Percentiles rank a stretch among this genome's conserved stretches.
Evolutionary conservation across 495 filamentous ascomycete species (phyloP).

Genomic region (Hypoxylon intermedium): DNA sequence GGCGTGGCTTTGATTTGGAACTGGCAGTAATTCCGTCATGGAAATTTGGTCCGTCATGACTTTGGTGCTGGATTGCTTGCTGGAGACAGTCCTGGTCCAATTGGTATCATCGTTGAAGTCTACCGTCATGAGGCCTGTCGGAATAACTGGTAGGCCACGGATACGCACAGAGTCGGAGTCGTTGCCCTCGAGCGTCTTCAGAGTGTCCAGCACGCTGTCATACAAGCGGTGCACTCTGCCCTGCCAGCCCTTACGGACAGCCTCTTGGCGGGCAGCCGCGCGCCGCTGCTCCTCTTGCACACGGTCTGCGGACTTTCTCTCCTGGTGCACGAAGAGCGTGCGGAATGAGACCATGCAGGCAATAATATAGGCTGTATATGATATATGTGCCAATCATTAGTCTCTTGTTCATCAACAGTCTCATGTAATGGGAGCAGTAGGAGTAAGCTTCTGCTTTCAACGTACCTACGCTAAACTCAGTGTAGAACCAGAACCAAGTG

Average conservation of each 20-base stretch:
- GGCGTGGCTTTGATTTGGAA: neutral
- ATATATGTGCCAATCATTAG: neutral
- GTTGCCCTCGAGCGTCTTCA: slow-evolving; percentile 11
- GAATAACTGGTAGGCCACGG: neutral
- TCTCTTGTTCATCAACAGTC: neutral
- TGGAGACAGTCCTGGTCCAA: neutral
- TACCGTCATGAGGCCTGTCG: slow-evolving; percentile 26
- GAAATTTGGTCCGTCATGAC: neutral
- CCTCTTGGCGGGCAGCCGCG: slow-evolving; percentile 1
- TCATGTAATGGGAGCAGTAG: neutral
- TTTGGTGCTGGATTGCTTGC: slow-evolving; percentile 1
- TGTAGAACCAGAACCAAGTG: slow-evolving; percentile 27
- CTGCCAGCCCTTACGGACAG: slow-evolving; percentile 11
- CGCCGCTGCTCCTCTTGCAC: slow-evolving; percentile 5
- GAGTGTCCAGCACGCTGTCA: slow-evolving; percentile 22
- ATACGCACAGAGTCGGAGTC: neutral
- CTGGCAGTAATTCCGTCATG: neutral
- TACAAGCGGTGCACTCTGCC: neutral
- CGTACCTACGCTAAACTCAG: slow-evolving; percentile 13
- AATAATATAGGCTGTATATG: slow-evolving; percentile 15
- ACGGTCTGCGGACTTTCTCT: neutral
- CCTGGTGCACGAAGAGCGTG: slow-evolving; percentile 23
- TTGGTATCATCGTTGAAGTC: slow-evolving; percentile 13
- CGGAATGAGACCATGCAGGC: slow-evolving; percentile 31
- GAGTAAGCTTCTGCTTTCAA: neutral